Base-by-base conservation (phyloP, 2,329 filamentous ascomycete genomes). In the Coniosporium tulheliwenetii region DNA sequence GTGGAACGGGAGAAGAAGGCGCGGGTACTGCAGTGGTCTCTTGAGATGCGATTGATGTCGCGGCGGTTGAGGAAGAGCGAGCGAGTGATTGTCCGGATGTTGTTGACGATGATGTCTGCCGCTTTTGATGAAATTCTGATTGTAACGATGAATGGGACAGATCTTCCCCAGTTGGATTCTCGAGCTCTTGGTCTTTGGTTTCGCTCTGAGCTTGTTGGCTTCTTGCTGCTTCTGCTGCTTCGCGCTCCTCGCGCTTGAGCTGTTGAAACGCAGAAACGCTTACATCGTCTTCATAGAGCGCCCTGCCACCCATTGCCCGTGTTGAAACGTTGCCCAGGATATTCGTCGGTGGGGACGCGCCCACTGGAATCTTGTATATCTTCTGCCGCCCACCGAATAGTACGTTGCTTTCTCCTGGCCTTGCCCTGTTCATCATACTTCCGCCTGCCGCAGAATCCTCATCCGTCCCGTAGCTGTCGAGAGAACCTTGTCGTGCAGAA, bases 331-430 rank as follows among this genome's bases (percentile, higher is more conserved):
- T 40, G 41, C 62, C 53, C 41, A 61, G 50, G 48, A 61, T 50
- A 49, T 63, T 66, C 30, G 66, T 64, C 2, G 66, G 67, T 7
- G 49, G 52, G 34, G 57, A 55, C 37, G 55, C 61, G 30, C 69
- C 69, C 3, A 66, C 67, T 0, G 82, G 70, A 47, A 94, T 83
- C 58, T 85, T 87, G 55, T 93, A 96, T 32, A 96, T 80, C 64
- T 96, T 96, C 58, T 96, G 91, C 36, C 91, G 77, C 12, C 91
- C 91, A 43, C 91, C 91, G 60, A 98, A 98, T 42, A 98, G 62
- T 49, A 84, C 81, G 55, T 96, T 98, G 37, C 89, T 86, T 55
- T 96, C 89, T 1, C 75, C 79, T 0, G 85, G 86, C 50, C 87
- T 80, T 7, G 81, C 69, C 39, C 91, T 73, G 50, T 70, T 80